Evolutionary conservation across 495 filamentous ascomycete species (phyloP), one percentile per base, ranked within the genome.

Genomic region (Filosporella fistucella): DNA sequence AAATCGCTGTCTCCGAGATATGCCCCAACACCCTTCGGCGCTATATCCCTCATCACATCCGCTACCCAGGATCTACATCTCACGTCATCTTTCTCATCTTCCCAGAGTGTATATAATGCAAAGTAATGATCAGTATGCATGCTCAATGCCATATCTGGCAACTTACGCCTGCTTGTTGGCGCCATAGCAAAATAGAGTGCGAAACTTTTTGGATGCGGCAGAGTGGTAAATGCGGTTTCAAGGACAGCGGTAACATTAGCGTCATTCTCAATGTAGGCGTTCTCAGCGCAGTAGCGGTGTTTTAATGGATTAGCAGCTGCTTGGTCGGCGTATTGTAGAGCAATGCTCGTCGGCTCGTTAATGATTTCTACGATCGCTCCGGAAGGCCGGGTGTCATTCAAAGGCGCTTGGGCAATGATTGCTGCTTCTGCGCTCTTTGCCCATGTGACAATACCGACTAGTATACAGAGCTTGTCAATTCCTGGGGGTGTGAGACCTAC

Each of bases 101-200:
- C 69, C 74, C 74, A 78, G 0, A 78, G 61, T 0, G 67, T 62
- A 44, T 78, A 78, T 4, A 76, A 26, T 0, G 74, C 68, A 45
- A 80, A 68, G 41, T 78, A 80, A 53, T 80, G 74, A 40, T 77
- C 75, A 5, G 63, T 65, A 24, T 75, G 74, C 64, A 78, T 63
- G 13, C 62, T 69, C 2, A 77, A 48, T 1, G 74, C 71, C 75
- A 80, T 78, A 38, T 70, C 67, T 5, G 55, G 55, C 20, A 57
- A 16, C 13, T 18, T 13, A 3, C 64, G 52, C 4, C 67, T 55
- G 24, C 66, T 69, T 21, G 60, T 62, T 0, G 75, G 75, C 40
- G 61, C 56, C 74, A 78, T 77, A 1, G 67, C 49, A 51, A 65
- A 75, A 65, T 69, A 77, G 4, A 80, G 57, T 0, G 68, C 58